Conservation (phyloP, 2,329 filamentous ascomycete genomes). For the Talaromyces albobiverticillius region DNA sequence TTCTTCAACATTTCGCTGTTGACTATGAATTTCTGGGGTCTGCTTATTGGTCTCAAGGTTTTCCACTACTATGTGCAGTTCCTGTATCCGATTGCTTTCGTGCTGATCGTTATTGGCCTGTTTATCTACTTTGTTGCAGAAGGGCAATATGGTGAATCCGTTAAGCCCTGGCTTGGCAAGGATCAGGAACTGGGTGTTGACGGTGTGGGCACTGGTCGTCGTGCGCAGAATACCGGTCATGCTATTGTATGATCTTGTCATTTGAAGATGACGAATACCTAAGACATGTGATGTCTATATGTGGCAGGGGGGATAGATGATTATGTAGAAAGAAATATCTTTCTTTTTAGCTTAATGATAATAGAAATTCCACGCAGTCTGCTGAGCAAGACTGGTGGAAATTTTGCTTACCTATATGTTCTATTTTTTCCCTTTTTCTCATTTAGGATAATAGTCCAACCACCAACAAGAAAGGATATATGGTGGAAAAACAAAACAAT, state of each 20-base stretch:
- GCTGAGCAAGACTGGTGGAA: conserved; percentile 7
- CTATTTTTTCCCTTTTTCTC: not conserved
- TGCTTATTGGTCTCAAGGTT: conserved; percentile 84
- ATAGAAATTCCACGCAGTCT: conserved; percentile 1
- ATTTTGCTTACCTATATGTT: too few species aligned
- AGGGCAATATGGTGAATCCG: conserved; percentile 76
- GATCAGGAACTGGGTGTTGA: conserved; percentile 78
- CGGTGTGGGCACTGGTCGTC: conserved; percentile 50
- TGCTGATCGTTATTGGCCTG: conserved; percentile 82
- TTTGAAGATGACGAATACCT: not conserved
- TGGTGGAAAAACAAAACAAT: not conserved
- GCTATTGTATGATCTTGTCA: conserved; percentile 9
- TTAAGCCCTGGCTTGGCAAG: conserved; percentile 91
- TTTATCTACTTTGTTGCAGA: conserved; percentile 84
- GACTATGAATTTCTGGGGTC: conserved; percentile 95
- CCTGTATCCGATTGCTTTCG: conserved; percentile 94
- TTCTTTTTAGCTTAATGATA: conserved; percentile 9
- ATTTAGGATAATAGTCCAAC: not conserved
- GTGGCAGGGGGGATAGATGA: not conserved
- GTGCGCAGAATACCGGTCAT: conserved; percentile 12
- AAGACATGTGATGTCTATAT: not conserved
- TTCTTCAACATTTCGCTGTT: conserved; percentile 96
- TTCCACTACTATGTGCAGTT: conserved; percentile 79
- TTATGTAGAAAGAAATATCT: not conserved
- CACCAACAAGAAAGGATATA: not conserved